Evolutionary conservation across 768 basidiomycete genomes (phyloP), one percentile per base, ranked within the genome.

Genomic region (Ramaria rubella): DNA sequence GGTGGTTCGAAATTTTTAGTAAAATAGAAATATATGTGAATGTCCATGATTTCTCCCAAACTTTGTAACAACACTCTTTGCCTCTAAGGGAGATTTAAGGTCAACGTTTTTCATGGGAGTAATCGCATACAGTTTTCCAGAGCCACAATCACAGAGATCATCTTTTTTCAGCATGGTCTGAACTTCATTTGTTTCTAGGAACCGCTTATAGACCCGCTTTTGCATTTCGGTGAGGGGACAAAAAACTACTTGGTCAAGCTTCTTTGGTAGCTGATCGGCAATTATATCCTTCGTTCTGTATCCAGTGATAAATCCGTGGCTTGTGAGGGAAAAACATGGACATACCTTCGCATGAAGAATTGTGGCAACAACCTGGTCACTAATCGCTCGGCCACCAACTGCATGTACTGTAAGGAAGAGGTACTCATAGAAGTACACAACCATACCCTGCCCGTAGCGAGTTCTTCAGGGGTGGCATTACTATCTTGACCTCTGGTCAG

Each of bases 241-340:
- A 64, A 97, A 95, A 5, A 96, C 91, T 14, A 97, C 88, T 64
- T 92, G 76, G 62, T 99, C 95, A 0, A 79, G 79, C 73, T 99
- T 99, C 59, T 77, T 76, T 1, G 95, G 95, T 2, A 98, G 76
- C 87, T 94, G 87, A 56, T 82, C 69, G 61, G 76, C 79, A 43
- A 91, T 91, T 48, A 90, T 82, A 23, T 82, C 77, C 61, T 93
- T 94, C 5, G 86, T 90, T 64, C 90, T 75, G 49, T 33, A 45
- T 48, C n/a, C 27, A 26, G 21, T 15, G 26, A 23, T 62, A 31
- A 51, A 43, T 49, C 43, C 9, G 53, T 31, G 49, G 15, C 12
- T 34, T 6, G 6, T 30, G 33, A 33, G 33, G 4, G 15, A 58
- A 12, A n/a, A 38, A 36, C 12, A 33, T 8, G 29, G 17, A 69